Evolutionary conservation across 202 grass and related monocot genomes (phyloP).

Genomic region (Schoenoplectus tabernaemontani): DNA sequence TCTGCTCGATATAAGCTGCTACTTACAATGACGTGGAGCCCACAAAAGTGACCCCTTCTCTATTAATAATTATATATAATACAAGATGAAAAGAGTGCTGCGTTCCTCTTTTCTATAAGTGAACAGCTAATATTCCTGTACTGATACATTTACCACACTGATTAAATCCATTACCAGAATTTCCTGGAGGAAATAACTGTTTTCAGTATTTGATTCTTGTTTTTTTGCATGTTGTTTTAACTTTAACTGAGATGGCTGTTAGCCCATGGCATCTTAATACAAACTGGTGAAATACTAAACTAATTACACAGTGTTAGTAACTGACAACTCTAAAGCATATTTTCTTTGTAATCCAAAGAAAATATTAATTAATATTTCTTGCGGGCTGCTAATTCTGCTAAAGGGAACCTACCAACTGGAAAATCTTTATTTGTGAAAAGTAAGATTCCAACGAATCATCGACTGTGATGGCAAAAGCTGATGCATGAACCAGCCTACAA

Average conservation of each 20-base stretch:
- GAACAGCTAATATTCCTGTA: background rate
- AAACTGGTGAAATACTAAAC: background rate
- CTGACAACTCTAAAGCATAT: constrained; percentile 2
- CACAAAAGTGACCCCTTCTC: background rate
- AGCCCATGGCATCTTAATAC: background rate
- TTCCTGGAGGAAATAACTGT: background rate
- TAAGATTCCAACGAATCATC: background rate
- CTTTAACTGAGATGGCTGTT: background rate
- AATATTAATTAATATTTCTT: background rate
- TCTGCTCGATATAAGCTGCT: background rate
- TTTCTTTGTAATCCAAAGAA: background rate
- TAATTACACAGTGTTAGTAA: background rate
- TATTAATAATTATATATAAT: background rate
- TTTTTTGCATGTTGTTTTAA: background rate
- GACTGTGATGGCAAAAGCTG: background rate
- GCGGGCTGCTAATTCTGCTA: background rate
- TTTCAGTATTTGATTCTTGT: background rate
- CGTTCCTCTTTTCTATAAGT: background rate
- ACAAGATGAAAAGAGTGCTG: background rate
- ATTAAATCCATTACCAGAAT: background rate
- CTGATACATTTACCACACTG: background rate
- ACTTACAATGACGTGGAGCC: background rate
- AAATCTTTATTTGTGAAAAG: constrained; percentile 4
- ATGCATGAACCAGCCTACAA: constrained; percentile 6
- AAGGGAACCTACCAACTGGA: constrained; percentile 8